Base-by-base conservation (phyloP, 1,284 basidiomycete species). In the Psilocybe mexicana region DNA sequence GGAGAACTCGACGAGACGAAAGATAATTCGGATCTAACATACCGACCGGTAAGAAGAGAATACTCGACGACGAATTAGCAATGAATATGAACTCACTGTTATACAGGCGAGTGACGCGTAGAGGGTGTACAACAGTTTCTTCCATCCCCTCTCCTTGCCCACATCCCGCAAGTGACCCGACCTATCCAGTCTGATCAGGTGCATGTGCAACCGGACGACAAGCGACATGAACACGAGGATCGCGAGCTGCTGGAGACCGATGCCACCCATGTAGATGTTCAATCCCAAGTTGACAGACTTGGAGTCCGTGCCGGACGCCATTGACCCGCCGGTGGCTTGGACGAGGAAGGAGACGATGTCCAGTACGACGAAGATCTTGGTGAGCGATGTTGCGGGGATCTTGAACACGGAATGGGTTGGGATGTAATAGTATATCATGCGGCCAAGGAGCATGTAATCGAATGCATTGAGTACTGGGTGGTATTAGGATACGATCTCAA, bases 391-490 rank as follows among this genome's bases (percentile, higher is more conserved):
- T 4, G 52, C 52, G 18, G 18, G 52, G n/a, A 54, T 47, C 3
- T 14, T 33, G 44, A 54, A 47, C 18, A 54, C 36, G 11, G 52
- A 46, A 23, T 23, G 52, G 7, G 43, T 26, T 18, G 52, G 52
- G 23, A 47, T 23, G 11, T 54, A 54, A 23, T 47, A 54, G 44
- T 54, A 54, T 12, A 54, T 54, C 52, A 54, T 54, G 2, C 52
- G 44, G 14, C 52, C 52, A 33, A 54, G 52, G 23, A 54, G 52
- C 52, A 54, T 54, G 33, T 54, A 54, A 35, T 54, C 52, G 33
- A 54, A 54, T 6, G 52, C 52, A 35, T 54, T 54, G 11, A 54
- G 38, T 44, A 44, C 52, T 54, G 33, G 25, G 6, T n/a, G 11
- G 10, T 23, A 45, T 36, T 14, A 2, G 12, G 35, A 26, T 26